Evolutionary conservation across 768 basidiomycete species (phyloP).

Genomic region (Clavulina sp.): DNA sequence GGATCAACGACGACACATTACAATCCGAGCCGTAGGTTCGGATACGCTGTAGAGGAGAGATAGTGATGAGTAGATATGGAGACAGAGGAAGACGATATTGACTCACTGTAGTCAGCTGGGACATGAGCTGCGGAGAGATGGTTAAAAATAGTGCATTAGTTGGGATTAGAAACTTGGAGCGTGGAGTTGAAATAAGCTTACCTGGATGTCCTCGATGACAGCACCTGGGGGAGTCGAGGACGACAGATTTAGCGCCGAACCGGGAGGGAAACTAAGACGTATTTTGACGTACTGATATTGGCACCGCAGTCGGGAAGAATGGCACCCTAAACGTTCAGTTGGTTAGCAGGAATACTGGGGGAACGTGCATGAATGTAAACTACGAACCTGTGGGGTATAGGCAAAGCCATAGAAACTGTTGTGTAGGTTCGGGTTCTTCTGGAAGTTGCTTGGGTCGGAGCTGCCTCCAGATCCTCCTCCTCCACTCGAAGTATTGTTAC

Average conservation of each 20-base stretch:
- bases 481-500: slow-evolving; percentile 8
- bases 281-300: slow-evolving; percentile 16
- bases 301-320: slow-evolving; percentile 55
- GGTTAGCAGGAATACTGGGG: not conserved
- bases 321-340: slow-evolving; percentile 32
- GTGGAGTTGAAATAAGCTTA: not conserved
- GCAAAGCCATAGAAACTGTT: slow-evolving; percentile 75
- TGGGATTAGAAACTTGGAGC: not conserved
- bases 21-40: slow-evolving; percentile 81
- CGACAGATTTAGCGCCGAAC: not conserved
- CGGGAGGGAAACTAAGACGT: slow-evolving; percentile 10
- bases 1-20: slow-evolving; percentile 58
- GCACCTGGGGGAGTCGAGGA: slow-evolving; percentile 1
- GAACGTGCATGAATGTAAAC: not conserved
- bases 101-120: slow-evolving; percentile 55
- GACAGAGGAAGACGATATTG: not conserved
- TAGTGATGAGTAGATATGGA: slow-evolving; percentile 3
- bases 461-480: slow-evolving; percentile 12
- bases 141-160: slow-evolving; percentile 18
- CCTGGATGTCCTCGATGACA: slow-evolving; percentile 13
- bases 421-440: slow-evolving; percentile 46
- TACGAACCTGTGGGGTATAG: slow-evolving; percentile 45
- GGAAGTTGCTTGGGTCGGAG: slow-evolving; percentile 58
- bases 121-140: slow-evolving; percentile 32
- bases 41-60: slow-evolving; percentile 27